These are phyloP conservation scores for Mycosphaerella sp. DNA, from an alignment of 2,329 filamentous ascomycete genomes.

Conservation along the genomic window DNA sequence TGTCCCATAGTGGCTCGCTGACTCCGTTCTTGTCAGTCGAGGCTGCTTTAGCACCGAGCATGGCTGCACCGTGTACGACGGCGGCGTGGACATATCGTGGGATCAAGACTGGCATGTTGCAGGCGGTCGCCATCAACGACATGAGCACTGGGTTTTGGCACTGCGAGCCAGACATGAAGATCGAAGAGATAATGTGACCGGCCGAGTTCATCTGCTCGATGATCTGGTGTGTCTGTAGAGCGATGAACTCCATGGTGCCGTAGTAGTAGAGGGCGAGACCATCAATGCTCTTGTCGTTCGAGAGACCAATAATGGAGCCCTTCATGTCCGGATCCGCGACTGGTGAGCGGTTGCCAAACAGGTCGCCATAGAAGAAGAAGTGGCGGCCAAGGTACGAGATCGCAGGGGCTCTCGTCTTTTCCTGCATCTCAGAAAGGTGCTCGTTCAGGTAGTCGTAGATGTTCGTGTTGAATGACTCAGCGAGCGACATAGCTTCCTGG, in stretches of 20 bases:
- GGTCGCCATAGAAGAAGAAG: constrained; percentile 97
- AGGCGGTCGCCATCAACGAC: constrained; percentile 82
- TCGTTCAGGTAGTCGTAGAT: constrained; percentile 94
- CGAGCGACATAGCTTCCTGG: constrained; percentile 69
- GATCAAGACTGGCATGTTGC: constrained; percentile 86
- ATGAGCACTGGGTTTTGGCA: constrained; percentile 95
- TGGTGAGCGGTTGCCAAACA: constrained; percentile 94
- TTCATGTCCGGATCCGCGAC: constrained; percentile 91
- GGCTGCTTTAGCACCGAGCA: constrained; percentile 96
- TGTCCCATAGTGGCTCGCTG: constrained; percentile 85
- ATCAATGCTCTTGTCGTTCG: constrained; percentile 78
- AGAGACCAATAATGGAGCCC: constrained; percentile 79
- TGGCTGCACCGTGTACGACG: constrained; percentile 95
- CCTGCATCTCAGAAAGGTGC: constrained; percentile 70
- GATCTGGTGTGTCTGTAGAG: constrained; percentile 93
- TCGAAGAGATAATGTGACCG: constrained; percentile 80
- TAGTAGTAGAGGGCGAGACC: constrained; percentile 90
- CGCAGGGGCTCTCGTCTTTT: constrained; percentile 63
- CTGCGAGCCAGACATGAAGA: constrained; percentile 98
- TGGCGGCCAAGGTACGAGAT: constrained; percentile 84
- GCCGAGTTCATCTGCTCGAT: constrained; percentile 87
- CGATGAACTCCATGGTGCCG: constrained; percentile 95
- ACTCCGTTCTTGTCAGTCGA: constrained; percentile 69
- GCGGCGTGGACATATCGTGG: constrained; percentile 91
- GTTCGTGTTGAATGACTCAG: constrained; percentile 75